Percentiles rank a stretch among this genome's conserved stretches.
Evolutionary conservation across 2,329 filamentous ascomycete genomes (phyloP).

Genomic region (Cladorrhinum sp.): DNA sequence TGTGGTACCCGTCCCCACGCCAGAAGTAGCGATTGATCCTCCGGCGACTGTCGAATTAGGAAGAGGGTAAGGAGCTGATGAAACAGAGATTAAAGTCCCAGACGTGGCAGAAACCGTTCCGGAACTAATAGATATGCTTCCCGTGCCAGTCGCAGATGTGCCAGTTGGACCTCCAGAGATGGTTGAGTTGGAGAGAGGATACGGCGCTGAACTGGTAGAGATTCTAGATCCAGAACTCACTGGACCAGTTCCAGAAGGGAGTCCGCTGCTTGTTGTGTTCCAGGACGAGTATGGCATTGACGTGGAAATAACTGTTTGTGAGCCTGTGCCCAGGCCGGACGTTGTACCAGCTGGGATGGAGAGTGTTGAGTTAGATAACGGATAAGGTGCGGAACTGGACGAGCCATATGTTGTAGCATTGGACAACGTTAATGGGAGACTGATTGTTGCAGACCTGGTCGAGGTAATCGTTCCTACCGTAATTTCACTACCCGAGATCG

Average conservation of each 20-base stretch:
- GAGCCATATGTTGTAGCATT: constrained; percentile 8
- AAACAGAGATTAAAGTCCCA: neutral
- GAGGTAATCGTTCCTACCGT: neutral
- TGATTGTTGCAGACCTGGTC: neutral
- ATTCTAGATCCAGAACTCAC: neutral
- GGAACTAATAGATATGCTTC: neutral
- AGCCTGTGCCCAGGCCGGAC: constrained; percentile 9
- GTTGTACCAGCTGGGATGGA: constrained; percentile 10
- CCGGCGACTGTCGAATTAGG: constrained; percentile 9
- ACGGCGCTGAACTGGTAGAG: constrained; percentile 16
- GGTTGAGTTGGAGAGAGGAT: constrained; percentile 18
- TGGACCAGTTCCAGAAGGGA: neutral
- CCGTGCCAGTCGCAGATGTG: neutral
- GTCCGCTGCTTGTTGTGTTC: neutral
- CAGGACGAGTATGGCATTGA: constrained; percentile 4
- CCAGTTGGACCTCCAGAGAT: constrained; percentile 4
- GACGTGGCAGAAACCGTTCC: neutral
- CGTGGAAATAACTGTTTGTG: neutral
- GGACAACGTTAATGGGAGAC: constrained; percentile 9
- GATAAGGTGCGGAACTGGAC: constrained; percentile 6
- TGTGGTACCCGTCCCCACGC: neutral
- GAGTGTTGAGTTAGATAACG: constrained; percentile 13
- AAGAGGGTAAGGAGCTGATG: constrained; percentile 21
- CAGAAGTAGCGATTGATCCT: constrained; percentile 8
- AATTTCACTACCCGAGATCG: neutral